A percentile compares a stretch with the other conserved stretches of the same genome.
Evolutionary conservation across 2,329 filamentous ascomycete species (phyloP).

Genomic region (Raffaelea arxii): DNA sequence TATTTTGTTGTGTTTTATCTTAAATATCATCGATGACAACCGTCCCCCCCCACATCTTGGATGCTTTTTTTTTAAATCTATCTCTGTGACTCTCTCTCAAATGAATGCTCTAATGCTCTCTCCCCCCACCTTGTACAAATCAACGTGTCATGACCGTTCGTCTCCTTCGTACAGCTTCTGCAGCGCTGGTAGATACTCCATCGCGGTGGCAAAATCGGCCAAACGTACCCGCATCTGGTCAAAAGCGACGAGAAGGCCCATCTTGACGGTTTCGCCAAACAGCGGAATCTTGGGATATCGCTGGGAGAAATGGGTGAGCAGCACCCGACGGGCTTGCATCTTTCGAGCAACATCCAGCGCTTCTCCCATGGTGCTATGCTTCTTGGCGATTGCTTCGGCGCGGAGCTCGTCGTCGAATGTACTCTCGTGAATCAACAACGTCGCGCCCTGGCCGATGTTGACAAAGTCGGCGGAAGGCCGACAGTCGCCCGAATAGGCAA

Average conservation of each 20-base stretch:
- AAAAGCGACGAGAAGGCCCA: conserved; percentile 64
- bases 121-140: too few species aligned
- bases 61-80: neutral
- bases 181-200: conserved; percentile 14
- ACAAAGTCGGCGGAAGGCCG: conserved; percentile 65
- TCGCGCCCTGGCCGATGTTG: conserved; percentile 60
- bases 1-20: neutral
- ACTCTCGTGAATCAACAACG: conserved; percentile 87
- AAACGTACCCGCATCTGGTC: conserved; percentile 69
- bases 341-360: conserved; percentile 65
- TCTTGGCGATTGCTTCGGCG: conserved; percentile 75
- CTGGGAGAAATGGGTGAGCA: conserved; percentile 94
- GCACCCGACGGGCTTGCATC: conserved; percentile 71
- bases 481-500: conserved; percentile 92
- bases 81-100: neutral
- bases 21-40: neutral
- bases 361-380: conserved; percentile 81
- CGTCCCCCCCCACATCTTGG: neutral
- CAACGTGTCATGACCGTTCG: too few species aligned
- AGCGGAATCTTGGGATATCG: conserved; percentile 71
- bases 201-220: conserved; percentile 58
- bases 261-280: conserved; percentile 31
- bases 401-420: conserved; percentile 84
- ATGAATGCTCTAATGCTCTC: neutral
- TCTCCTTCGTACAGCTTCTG: conserved; percentile 14